These are phyloP conservation scores for Schizonepeta tenuifolia DNA, from an alignment of 257 asterid genomes.

Conservation along the genomic window DNA sequence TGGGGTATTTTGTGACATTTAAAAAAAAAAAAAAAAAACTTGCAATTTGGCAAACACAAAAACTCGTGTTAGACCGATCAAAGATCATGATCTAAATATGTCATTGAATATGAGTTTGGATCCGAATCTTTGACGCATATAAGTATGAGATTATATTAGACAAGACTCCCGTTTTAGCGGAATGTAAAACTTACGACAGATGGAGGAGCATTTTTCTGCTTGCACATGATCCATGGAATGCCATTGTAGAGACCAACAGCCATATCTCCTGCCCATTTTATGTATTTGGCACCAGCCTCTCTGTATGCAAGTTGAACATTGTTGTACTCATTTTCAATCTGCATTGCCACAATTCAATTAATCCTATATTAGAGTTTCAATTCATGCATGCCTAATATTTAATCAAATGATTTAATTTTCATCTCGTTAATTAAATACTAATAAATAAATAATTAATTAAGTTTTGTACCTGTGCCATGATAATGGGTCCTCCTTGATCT, in stretches of 20 bases:
- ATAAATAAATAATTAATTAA: neutral
- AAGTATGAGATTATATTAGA: too few relatives aligned
- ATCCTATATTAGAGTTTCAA: too few relatives aligned
- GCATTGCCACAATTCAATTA: neutral
- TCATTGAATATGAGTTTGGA: too few relatives aligned
- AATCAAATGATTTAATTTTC: neutral
- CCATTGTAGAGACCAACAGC: constrained; percentile 54
- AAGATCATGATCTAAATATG: too few relatives aligned
- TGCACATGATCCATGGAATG: constrained; percentile 95
- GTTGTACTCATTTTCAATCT: constrained; percentile 93
- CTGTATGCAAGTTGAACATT: constrained; percentile 70
- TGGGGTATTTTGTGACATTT: too few relatives aligned
- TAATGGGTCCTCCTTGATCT: constrained; percentile 95
- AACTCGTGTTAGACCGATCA: too few relatives aligned
- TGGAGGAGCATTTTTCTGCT: constrained; percentile 74
- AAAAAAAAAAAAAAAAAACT: too few relatives aligned
- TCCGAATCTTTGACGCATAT: too few relatives aligned
- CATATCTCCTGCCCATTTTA: constrained; percentile 88
- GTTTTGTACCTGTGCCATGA: constrained; percentile 70
- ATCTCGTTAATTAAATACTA: neutral
- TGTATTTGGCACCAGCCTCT: constrained; percentile 57
- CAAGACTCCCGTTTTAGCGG: too few relatives aligned
- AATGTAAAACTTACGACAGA: too few relatives aligned
- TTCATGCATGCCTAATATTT: too few relatives aligned
- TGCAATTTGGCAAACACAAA: too few relatives aligned